These are phyloP conservation scores for Globisporangium radiosum DNA, from an alignment of 352 stramenopile genomes.

Conservation along the genomic window DNA sequence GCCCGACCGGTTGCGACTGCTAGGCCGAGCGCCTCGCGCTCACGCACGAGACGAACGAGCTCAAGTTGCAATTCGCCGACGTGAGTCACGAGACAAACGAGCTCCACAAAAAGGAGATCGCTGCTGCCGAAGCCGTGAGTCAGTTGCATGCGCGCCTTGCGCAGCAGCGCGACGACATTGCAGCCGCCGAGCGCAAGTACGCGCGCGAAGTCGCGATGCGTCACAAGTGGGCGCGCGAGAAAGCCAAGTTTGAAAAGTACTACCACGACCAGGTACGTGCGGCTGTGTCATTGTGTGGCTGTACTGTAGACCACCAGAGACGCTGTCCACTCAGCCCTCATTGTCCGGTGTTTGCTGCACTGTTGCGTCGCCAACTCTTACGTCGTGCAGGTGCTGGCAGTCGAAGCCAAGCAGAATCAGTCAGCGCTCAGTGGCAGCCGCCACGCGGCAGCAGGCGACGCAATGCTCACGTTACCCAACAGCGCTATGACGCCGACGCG, in stretches of 20 bases:
- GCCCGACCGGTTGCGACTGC: neutral
- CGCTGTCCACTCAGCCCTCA: no score
- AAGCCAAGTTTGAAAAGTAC: slow-evolving; percentile 81
- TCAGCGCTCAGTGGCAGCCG: neutral
- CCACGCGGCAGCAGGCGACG: neutral
- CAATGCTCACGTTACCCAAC: neutral
- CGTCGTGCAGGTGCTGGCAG: slow-evolving; percentile 5
- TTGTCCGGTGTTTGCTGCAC: neutral
- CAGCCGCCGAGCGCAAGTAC: slow-evolving; percentile 49
- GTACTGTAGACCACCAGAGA: neutral
- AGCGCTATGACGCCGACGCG: neutral
- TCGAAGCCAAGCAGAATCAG: slow-evolving; percentile 8
- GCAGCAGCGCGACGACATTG: slow-evolving; percentile 71
- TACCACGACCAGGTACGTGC: slow-evolving; percentile 65
- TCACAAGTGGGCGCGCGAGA: slow-evolving; percentile 72
- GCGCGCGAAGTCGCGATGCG: slow-evolving; percentile 59
- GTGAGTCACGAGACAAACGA: slow-evolving; percentile 64
- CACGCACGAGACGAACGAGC: slow-evolving; percentile 45
- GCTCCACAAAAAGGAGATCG: slow-evolving; percentile 73
- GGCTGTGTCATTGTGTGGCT: neutral
- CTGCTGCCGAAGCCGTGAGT: slow-evolving; percentile 58
- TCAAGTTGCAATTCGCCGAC: slow-evolving; percentile 56
- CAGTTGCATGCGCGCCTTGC: slow-evolving; percentile 58
- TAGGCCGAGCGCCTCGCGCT: slow-evolving; percentile 49
- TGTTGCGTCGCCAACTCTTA: neutral